Base-by-base conservation (phyloP, 2,329 filamentous ascomycete genomes). In the Parastagonospora nodorum region DNA sequence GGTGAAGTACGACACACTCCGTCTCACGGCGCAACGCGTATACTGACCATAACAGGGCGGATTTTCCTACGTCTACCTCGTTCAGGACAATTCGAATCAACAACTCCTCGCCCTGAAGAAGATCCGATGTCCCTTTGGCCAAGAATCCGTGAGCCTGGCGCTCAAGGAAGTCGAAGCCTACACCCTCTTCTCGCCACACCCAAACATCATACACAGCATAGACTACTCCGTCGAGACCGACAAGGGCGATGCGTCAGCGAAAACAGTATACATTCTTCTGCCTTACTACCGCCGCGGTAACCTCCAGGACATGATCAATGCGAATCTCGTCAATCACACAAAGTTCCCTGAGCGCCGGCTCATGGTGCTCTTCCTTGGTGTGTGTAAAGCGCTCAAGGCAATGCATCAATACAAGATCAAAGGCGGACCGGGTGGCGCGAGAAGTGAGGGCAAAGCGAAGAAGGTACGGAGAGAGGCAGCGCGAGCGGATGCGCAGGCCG, bases 121-220 rank as follows among this genome's bases (percentile, higher is more conserved):
- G 83, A 99, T 99, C 75, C 88, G 93, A 71, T 99, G 94, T 80
- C 93, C 94, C 4, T 97, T 99, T 69, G 94, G 94, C 61, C 89
- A 94, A 75, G 94, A 99, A 80, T 96, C 91, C 24, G 93, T 99
- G 51, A 87, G 91, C 61, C 91, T 90, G 73, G 94, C 94, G 44
- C 88, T 97, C 82, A 93, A 93, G 74, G 94, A 99, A 79, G 94
- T 97, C 55, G 93, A 97, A 74, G 93, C 94, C 42, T 99, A 99
- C 80, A 88, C 88, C 60, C 85, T 97, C 52, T 99, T 99, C 78
- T 80, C 85, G 48, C 86, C 88, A 61, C 85, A 90, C 57, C 85
- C 88, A 8, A 91, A 92, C 75, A 94, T 97, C 74, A 96, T 97
- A 72, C 87, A 88, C 66, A 85, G 86, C 60, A 81, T 93, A 68